A percentile compares a stretch with the other conserved stretches of the same genome.
Conservation (phyloP, 257 asterid genomes). For the Gardenia jasminoides region DNA sequence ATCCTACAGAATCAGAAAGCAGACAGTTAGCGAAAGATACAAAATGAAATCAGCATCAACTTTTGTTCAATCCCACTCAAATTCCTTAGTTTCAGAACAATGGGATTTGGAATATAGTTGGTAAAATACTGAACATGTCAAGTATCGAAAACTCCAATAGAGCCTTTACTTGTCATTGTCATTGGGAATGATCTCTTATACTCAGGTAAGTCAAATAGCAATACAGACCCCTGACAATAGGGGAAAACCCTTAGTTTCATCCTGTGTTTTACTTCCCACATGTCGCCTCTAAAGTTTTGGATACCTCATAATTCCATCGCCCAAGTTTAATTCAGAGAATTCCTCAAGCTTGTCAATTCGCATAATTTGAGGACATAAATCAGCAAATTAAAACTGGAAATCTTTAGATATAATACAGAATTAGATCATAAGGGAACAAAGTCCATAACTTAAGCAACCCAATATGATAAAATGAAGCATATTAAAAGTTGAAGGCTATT, state of each 20-base stretch:
- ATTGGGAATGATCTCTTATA: not conserved
- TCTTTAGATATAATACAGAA: too few relatives aligned
- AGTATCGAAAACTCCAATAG: not conserved
- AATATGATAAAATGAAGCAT: not conserved
- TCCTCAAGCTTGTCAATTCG: not conserved
- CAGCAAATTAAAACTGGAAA: not conserved
- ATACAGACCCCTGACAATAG: not conserved
- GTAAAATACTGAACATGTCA: not conserved
- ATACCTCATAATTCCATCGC: not conserved
- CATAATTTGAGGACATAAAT: not conserved
- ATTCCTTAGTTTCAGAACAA: not conserved
- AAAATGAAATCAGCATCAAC: not conserved
- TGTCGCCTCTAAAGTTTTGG: not conserved
- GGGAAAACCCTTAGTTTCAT: not conserved
- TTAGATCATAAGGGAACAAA: not conserved
- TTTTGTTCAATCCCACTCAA: not conserved
- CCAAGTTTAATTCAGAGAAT: not conserved
- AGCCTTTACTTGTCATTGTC: not conserved
- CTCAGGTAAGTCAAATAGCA: not conserved
- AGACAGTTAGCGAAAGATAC: not conserved
- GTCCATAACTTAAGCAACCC: not conserved
- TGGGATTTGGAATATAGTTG: too few relatives aligned
- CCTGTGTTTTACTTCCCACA: not conserved
- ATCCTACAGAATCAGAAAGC: not conserved
- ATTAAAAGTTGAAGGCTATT: not conserved